Evolutionary conservation across 176 grass and related monocot species (phyloP).

Genomic region (Saccharum spontaneum): DNA sequence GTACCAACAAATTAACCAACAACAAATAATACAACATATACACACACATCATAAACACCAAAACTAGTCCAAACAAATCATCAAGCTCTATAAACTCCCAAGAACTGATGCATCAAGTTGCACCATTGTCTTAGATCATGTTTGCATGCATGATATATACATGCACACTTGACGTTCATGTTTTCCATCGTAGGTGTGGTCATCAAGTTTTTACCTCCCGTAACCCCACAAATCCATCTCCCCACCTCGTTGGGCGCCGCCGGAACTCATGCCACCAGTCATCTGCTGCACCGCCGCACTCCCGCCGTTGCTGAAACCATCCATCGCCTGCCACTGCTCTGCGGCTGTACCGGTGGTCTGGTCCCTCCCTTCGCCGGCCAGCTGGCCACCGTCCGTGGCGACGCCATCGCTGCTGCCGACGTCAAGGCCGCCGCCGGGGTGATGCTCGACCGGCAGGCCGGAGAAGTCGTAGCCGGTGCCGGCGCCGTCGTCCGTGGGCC

Average conservation of each 20-base stretch:
- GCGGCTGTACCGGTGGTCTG: conserved; percentile 14
- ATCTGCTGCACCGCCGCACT: conserved; percentile 58
- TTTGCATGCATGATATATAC: neutral
- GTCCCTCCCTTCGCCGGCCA: conserved; percentile 51
- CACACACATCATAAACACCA: conserved; percentile 33
- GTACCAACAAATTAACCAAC: conserved; percentile 25
- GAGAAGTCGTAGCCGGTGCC: conserved; percentile 69
- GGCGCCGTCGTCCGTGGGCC: conserved; percentile 46
- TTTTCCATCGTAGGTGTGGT: neutral
- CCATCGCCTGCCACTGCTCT: conserved; percentile 74
- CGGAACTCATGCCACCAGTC: conserved; percentile 53
- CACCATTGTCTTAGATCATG: neutral
- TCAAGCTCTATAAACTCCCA: neutral
- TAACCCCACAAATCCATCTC: conserved; percentile 98
- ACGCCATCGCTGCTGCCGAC: conserved; percentile 44
- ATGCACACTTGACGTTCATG: conserved; percentile 14
- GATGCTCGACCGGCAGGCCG: conserved; percentile 58
- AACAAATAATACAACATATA: conserved; percentile 45
- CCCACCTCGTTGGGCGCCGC: conserved; percentile 57
- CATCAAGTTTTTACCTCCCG: conserved; percentile 47
- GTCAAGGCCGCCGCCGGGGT: conserved; percentile 35
- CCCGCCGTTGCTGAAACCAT: conserved; percentile 56
- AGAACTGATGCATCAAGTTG: conserved; percentile 5
- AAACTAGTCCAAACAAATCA: conserved; percentile 45
- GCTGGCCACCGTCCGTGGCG: conserved; percentile 10